These are phyloP conservation scores for Periconia sp. DNA, from an alignment of 2,329 filamentous ascomycete genomes.

Conservation along the genomic window DNA sequence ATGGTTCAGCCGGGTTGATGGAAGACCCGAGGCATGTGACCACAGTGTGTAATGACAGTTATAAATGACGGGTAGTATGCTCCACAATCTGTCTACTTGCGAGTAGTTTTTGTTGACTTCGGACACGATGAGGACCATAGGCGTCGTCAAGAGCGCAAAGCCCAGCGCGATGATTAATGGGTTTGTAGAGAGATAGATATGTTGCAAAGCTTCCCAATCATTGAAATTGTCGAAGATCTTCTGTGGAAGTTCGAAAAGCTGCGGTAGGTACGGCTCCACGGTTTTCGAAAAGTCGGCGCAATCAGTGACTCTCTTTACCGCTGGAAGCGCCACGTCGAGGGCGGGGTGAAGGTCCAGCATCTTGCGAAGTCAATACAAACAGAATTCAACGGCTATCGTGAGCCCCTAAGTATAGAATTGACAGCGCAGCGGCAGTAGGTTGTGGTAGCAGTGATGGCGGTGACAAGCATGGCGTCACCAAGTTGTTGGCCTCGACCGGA, in stretches of 20 bases:
- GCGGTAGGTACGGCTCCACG: slow-evolving; percentile 78
- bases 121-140: slow-evolving; percentile 74
- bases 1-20: slow-evolving; percentile 73
- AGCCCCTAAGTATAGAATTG: no score
- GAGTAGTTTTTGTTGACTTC: slow-evolving; percentile 94
- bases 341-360: slow-evolving; percentile 53
- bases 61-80: slow-evolving; percentile 84
- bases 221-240: slow-evolving; percentile 61
- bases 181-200: slow-evolving; percentile 84
- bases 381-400: neutral
- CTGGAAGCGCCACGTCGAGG: slow-evolving; percentile 63
- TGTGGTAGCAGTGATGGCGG: neutral
- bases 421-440: no score
- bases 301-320: slow-evolving; percentile 72
- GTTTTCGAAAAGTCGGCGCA: slow-evolving; percentile 78
- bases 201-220: slow-evolving; percentile 66
- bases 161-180: slow-evolving; percentile 79
- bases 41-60: slow-evolving; percentile 84
- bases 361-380: neutral
- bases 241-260: slow-evolving; percentile 56
- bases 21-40: slow-evolving; percentile 75
- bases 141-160: slow-evolving; percentile 72
- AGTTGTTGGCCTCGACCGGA: neutral
- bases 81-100: slow-evolving; percentile 95
- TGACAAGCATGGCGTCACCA: slow-evolving; percentile 23